phyloP scores from a whole-genome alignment of 805 yeast genomes.

The Wickerhamomyces ciferrii region DNA sequence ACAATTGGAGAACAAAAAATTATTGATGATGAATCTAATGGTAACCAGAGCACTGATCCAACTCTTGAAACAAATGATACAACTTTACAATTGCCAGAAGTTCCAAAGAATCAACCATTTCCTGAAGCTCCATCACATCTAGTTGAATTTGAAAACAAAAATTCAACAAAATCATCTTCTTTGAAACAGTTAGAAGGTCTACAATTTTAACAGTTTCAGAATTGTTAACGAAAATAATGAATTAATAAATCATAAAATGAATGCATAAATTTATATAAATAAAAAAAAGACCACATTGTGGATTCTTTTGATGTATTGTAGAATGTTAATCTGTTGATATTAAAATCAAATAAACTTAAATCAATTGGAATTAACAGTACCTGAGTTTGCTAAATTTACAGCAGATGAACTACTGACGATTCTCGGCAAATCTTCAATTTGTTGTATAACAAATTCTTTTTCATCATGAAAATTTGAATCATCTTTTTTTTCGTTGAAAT shows the following conservation, averaged over 20 bases:
- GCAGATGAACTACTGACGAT: conserved; percentile 26
- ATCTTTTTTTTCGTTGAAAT: conserved; percentile 50
- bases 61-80: background rate
- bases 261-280: too few relatives aligned
- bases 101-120: background rate
- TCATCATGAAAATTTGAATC: conserved; percentile 71
- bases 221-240: too few relatives aligned
- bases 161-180: conserved; percentile 1
- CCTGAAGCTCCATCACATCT: conserved; percentile 2
- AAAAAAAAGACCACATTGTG: too few relatives aligned
- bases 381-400: background rate
- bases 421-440: conserved; percentile 68
- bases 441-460: conserved; percentile 70
- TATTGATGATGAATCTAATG: background rate
- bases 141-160: background rate
- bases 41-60: background rate
- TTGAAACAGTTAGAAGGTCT: conserved; percentile 15
- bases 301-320: too few relatives aligned
- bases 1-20: background rate
- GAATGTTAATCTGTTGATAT: too few relatives aligned
- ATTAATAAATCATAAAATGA: too few relatives aligned
- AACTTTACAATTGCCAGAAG: background rate
- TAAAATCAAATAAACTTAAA: too few relatives aligned
- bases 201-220: conserved; percentile 1
- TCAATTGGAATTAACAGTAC: background rate